Percentiles rank a stretch among this genome's conserved stretches.
These are phyloP conservation scores for Citrus medica DNA, from an alignment of 345 rosid genomes.

Conservation along the genomic window DNA sequence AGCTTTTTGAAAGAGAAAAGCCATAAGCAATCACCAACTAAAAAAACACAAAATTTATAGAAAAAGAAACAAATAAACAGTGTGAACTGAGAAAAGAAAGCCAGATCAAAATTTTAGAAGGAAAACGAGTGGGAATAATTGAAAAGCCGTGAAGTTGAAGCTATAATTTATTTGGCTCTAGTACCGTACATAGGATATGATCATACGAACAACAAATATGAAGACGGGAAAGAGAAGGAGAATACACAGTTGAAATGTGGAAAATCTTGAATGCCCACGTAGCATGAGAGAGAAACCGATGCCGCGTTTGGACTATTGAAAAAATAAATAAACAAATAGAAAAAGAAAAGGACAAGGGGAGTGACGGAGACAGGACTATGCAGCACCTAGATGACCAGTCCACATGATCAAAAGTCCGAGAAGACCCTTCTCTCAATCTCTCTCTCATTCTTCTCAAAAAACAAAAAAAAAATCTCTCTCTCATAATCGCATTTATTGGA, in stretches of 20 bases:
- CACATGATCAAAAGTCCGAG: background rate
- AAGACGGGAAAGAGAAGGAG: background rate
- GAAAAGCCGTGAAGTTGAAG: slow-evolving; percentile 2
- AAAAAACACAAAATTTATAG: background rate
- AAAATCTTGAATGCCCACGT: background rate
- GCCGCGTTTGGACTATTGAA: slow-evolving; percentile 11
- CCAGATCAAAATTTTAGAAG: background rate
- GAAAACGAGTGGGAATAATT: background rate
- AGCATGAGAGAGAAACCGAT: background rate
- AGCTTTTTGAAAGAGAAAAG: background rate
- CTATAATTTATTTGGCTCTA: background rate
- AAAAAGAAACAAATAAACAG: background rate
- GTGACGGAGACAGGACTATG: slow-evolving; percentile 17
- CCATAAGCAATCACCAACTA: background rate
- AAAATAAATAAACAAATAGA: background rate
- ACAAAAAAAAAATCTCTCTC: background rate
- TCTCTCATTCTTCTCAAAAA: no score
- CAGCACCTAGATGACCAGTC: background rate
- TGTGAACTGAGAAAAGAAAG: background rate
- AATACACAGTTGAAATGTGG: background rate
- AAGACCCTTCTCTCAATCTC: background rate
- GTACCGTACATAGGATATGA: background rate
- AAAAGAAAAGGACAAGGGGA: background rate
- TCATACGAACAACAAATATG: background rate
- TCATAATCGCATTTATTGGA: no score